phyloP scores from a whole-genome alignment of 1,139 yeast species.

The Scheffersomyces quercinus region DNA sequence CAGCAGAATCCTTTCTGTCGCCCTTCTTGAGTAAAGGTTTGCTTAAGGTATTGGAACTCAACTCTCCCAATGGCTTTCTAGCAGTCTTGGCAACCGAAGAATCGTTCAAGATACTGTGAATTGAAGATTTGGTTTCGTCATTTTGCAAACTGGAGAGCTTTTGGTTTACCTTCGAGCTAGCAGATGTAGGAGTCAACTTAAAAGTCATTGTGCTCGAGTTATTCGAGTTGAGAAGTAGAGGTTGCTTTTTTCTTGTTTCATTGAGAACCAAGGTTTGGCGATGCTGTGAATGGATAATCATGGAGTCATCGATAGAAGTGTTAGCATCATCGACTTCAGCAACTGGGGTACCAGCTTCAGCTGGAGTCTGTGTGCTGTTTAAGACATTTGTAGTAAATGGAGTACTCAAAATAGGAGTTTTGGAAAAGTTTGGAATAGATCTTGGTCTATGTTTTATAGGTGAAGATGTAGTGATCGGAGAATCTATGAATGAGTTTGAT shows the following conservation, averaged over 20 bases:
- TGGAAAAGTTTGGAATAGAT: slow-evolving; percentile 17
- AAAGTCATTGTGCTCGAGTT: slow-evolving; percentile 41
- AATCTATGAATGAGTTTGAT: slow-evolving; percentile 28
- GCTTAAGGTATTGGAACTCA: slow-evolving; percentile 17
- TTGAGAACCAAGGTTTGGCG: slow-evolving; percentile 23
- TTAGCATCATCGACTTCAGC: slow-evolving; percentile 15
- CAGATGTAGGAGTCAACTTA: slow-evolving; percentile 33
- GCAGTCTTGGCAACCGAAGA: slow-evolving; percentile 12
- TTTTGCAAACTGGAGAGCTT: slow-evolving; percentile 12
- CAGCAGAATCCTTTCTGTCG: slow-evolving; percentile 28
- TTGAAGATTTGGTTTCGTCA: slow-evolving; percentile 12
- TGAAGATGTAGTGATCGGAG: slow-evolving; percentile 20
- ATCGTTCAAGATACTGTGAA: slow-evolving; percentile 19
- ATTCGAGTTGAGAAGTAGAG: slow-evolving; percentile 32
- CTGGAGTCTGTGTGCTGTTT: neutral
- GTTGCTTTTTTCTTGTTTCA: slow-evolving; percentile 44
- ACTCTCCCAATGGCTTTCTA: slow-evolving; percentile 33
- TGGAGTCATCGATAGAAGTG: slow-evolving; percentile 23
- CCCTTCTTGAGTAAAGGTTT: slow-evolving; percentile 12
- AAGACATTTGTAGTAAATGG: neutral
- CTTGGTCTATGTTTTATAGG: slow-evolving; percentile 24
- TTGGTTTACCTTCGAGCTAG: slow-evolving; percentile 11
- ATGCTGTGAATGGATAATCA: slow-evolving; percentile 16
- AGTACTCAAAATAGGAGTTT: neutral
- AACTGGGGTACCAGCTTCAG: neutral